Percentiles rank a stretch among this genome's conserved stretches.
phyloP scores from a whole-genome alignment of 2,329 filamentous ascomycete genomes.

The Phoma sp. region DNA sequence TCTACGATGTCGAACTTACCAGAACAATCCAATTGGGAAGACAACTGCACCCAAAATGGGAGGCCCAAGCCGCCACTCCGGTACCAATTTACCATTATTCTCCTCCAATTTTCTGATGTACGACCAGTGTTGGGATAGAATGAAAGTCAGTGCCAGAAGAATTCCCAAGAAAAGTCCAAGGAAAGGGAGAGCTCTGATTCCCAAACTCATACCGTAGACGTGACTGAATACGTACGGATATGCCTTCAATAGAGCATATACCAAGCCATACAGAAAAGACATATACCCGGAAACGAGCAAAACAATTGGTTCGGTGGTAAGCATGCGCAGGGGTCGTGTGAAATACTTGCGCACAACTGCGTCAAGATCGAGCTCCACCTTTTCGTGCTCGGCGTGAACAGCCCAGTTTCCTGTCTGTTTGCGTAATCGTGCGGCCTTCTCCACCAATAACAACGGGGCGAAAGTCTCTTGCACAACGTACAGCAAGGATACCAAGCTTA shows the following conservation, averaged over 20 bases:
- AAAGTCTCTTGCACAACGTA: neutral
- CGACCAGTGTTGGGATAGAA: neutral
- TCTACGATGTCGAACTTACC: neutral
- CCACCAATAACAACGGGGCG: neutral
- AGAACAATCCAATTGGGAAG: conserved; percentile 3
- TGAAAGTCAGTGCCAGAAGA: neutral
- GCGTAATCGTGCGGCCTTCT: neutral
- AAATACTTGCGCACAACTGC: conserved; percentile 7
- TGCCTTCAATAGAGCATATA: conserved; percentile 3
- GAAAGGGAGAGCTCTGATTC: neutral
- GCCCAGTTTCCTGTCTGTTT: conserved; percentile 1
- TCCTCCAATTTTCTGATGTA: neutral
- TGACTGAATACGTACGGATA: conserved; percentile 6
- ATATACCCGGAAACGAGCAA: conserved; percentile 32
- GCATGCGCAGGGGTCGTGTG: conserved; percentile 32
- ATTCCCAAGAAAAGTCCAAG: neutral
- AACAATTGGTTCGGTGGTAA: conserved; percentile 34
- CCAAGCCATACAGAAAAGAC: conserved; percentile 35
- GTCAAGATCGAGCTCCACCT: neutral
- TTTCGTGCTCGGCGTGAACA: conserved; percentile 3
- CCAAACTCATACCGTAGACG: neutral
- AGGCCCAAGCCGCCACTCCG: conserved; percentile 4
- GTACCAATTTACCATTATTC: neutral
- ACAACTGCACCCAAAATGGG: neutral
- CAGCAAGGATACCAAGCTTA: neutral